A percentile compares a stretch with the other conserved stretches of the same genome.
These are phyloP conservation scores for Curvularia verruculosa DNA, from an alignment of 2,329 filamentous ascomycete species.

Conservation along the genomic window DNA sequence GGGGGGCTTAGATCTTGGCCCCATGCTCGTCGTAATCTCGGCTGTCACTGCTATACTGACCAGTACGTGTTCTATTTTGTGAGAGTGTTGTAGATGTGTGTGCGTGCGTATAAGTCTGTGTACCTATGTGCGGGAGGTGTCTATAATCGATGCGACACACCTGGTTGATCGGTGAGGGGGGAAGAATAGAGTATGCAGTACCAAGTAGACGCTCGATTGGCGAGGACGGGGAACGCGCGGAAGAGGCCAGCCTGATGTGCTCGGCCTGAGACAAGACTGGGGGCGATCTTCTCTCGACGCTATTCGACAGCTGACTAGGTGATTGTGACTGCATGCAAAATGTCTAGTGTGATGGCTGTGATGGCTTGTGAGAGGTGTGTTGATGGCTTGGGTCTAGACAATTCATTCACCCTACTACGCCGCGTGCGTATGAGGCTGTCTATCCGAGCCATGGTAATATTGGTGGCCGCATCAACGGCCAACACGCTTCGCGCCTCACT, in stretches of 20 bases:
- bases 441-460: neutral
- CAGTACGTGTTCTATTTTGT: neutral
- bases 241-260: slow-evolving; percentile 10
- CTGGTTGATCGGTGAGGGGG: slow-evolving; percentile 16
- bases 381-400: slow-evolving; percentile 3
- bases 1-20: neutral
- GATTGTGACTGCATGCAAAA: slow-evolving; percentile 3
- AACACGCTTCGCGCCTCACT: neutral
- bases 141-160: slow-evolving; percentile 22
- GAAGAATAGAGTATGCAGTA: neutral
- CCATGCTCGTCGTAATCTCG: slow-evolving; percentile 7
- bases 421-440: neutral
- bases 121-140: slow-evolving; percentile 18
- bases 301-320: slow-evolving; percentile 11
- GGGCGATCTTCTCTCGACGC: neutral
- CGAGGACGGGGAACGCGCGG: slow-evolving; percentile 6
- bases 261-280: slow-evolving; percentile 3
- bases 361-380: neutral
- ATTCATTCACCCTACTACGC: neutral
- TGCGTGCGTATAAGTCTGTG: no score
- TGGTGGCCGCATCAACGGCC: neutral
- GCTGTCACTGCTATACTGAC: slow-evolving; percentile 9
- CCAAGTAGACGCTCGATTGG: slow-evolving; percentile 14
- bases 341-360: neutral
- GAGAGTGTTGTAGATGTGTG: no score